Evolutionary conservation across 1,284 basidiomycete species (phyloP).

Genomic region (Golubevia sp.): DNA sequence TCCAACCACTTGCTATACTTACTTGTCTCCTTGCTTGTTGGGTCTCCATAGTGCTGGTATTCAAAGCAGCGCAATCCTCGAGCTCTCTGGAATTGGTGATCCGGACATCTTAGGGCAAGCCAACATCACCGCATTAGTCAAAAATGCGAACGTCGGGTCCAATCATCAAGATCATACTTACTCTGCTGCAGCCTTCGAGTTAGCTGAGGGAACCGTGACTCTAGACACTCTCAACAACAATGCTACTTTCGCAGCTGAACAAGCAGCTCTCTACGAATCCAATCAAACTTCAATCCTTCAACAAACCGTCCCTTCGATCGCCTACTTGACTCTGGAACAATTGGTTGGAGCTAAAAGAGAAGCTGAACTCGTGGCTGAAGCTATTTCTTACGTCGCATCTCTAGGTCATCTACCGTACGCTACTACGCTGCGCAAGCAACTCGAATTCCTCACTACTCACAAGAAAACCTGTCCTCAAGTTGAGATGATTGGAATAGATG

Average conservation of each 20-base stretch:
- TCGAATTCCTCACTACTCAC: conserved; percentile 40
- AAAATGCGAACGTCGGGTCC: conserved; percentile 46
- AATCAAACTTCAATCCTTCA: conserved; percentile 40
- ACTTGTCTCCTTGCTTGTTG: too few relatives aligned
- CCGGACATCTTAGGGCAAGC: conserved; percentile 23
- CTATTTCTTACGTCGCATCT: conserved; percentile 27
- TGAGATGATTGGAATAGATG: conserved; percentile 52
- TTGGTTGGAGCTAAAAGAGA: conserved; percentile 32
- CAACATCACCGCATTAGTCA: conserved; percentile 34
- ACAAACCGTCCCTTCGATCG: conserved; percentile 45
- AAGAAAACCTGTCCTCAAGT: conserved; percentile 39
- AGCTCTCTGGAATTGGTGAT: conserved; percentile 49
- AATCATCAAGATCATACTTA: conserved; percentile 55
- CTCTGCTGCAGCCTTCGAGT: conserved; percentile 43
- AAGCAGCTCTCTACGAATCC: conserved; percentile 27
- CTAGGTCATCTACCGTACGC: conserved; percentile 20
- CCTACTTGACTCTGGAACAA: conserved; percentile 39
- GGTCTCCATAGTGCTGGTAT: conserved; percentile 41
- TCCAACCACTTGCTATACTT: too few relatives aligned
- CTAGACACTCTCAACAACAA: conserved; percentile 46
- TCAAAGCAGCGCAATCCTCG: conserved; percentile 46
- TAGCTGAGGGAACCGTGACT: conserved; percentile 33
- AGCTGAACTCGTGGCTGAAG: conserved; percentile 22
- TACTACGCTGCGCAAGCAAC: conserved; percentile 36
- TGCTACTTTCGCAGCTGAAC: conserved; percentile 33